Evolutionary conservation across 1,284 basidiomycete genomes (phyloP), one percentile per base, ranked within the genome.

Genomic region (Mycosarcoma mackinlayi): DNA sequence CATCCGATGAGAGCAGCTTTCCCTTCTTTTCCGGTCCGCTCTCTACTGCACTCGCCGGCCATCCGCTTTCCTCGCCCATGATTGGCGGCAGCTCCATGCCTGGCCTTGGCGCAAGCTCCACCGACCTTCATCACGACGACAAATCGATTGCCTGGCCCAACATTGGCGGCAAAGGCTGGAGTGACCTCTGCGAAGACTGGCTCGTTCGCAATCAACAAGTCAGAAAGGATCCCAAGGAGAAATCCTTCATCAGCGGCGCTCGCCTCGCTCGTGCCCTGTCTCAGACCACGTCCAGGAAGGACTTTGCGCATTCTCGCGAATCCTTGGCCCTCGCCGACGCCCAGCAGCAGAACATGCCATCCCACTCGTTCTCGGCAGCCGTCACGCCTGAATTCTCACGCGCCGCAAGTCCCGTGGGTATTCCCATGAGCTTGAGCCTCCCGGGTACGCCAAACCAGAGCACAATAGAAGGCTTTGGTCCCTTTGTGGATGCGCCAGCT

Each of bases 161-260:
- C 37, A 40, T 70, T n/a, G 68, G 71, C 21, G 76, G 76, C n/a
- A 75, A 64, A 25, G 77, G 77, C 0, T 80, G 84, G 84, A 84
- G 83, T 27, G 80, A 81, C 31, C 64, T 82, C 18, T 82, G 84
- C 42, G 83, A 84, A 41, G 73, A 80, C 24, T 84, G 82, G 78
- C 74, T 84, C n/a, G 78, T 76, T 55, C 73, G 71, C 30, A 81
- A 73, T 41, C 74, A 50, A n/a, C 48, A 38, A 14, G 48, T 53
- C 2, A 59, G 47, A 16, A 63, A 56, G 33, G 66, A 51, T 1
- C 34, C 34, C 41, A 57, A 57, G 45, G 67, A 60, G 9, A 62
- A 62, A 24, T 37, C 52, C 3, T 65, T 71, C 41, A 58, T 66
- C 42, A 63, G 56, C 28, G 69, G 69, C 14, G 63, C 69, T 0